Evolutionary conservation across 2,329 filamentous ascomycete species (phyloP).

Genomic region (Scedosporium dehoogii): DNA sequence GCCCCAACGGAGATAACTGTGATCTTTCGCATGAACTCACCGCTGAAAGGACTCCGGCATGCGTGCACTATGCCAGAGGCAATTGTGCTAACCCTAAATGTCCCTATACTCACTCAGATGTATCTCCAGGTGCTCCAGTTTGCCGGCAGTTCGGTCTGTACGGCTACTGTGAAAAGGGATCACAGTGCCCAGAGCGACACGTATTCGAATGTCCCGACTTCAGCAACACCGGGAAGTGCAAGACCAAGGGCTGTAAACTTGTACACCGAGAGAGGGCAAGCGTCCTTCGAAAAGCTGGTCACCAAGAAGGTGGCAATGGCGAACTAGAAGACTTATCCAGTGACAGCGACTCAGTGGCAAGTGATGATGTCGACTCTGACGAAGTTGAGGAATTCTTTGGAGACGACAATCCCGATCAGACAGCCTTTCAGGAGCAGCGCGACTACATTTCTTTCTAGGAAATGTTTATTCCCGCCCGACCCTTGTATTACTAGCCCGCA

Average conservation of each 20-base stretch:
- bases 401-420: constrained; percentile 41
- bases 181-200: constrained; percentile 69
- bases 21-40: constrained; percentile 83
- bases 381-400: constrained; percentile 56
- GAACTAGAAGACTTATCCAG: constrained; percentile 64
- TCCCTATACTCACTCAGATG: constrained; percentile 74
- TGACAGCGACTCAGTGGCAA: constrained; percentile 63
- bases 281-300: constrained; percentile 59
- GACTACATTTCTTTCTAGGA: constrained; percentile 44
- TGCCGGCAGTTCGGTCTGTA: constrained; percentile 77
- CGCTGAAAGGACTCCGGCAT: constrained; percentile 75
- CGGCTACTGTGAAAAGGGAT: constrained; percentile 82
- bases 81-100: constrained; percentile 82
- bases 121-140: constrained; percentile 67
- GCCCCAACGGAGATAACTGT: constrained; percentile 68
- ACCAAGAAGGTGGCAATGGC: constrained; percentile 29
- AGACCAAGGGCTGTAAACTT: constrained; percentile 70
- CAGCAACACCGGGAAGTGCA: constrained; percentile 81
- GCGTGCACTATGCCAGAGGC: constrained; percentile 81
- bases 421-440: constrained; percentile 46
- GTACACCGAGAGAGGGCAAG: constrained; percentile 83
- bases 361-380: constrained; percentile 73
- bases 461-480: constrained; percentile 4
- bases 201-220: constrained; percentile 92
- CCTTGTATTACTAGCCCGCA: background rate